Evolutionary conservation across 129 eudicot genomes (phyloP).

Genomic region (Saussurea involucrata): DNA sequence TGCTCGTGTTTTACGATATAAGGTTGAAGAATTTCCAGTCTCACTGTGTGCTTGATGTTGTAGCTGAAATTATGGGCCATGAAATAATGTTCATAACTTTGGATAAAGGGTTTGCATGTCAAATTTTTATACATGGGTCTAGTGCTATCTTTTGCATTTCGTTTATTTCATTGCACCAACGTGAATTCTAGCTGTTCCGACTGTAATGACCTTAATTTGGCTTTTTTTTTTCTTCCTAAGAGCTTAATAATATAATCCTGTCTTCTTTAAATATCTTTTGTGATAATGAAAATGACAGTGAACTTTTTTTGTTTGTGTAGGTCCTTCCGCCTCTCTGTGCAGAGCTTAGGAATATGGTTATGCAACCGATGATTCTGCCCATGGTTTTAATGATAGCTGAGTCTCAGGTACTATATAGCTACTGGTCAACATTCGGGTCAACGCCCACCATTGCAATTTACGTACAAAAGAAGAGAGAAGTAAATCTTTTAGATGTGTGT

Average conservation of each 20-base stretch:
- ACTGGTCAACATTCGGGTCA: too few species aligned
- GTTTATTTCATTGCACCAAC: not conserved
- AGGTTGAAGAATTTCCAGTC: constrained; percentile 52
- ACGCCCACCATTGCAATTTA: too few species aligned
- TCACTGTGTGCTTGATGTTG: constrained; percentile 9
- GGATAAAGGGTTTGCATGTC: constrained; percentile 3
- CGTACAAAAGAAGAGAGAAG: too few species aligned
- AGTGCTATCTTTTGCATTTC: not conserved
- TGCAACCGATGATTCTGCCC: constrained; percentile 99
- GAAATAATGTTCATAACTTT: not conserved
- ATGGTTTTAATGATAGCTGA: constrained; percentile 96
- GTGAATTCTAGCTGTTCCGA: constrained; percentile 1
- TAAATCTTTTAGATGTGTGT: too few species aligned
- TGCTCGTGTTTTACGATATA: constrained; percentile 91
- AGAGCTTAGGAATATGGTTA: constrained; percentile 90
- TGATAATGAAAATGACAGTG: constrained; percentile 8
- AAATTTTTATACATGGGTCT: not conserved
- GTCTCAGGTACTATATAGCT: constrained; percentile 68
- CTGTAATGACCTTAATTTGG: not conserved
- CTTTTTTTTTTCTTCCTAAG: not conserved
- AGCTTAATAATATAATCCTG: not conserved
- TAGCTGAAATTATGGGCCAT: not conserved
- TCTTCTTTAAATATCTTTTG: not conserved
- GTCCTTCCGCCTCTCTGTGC: constrained; percentile 99
- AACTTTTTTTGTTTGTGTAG: constrained; percentile 39